These are phyloP conservation scores for Paralagenidium karlingii DNA, from an alignment of 352 stramenopile species.

Conservation along the genomic window DNA sequence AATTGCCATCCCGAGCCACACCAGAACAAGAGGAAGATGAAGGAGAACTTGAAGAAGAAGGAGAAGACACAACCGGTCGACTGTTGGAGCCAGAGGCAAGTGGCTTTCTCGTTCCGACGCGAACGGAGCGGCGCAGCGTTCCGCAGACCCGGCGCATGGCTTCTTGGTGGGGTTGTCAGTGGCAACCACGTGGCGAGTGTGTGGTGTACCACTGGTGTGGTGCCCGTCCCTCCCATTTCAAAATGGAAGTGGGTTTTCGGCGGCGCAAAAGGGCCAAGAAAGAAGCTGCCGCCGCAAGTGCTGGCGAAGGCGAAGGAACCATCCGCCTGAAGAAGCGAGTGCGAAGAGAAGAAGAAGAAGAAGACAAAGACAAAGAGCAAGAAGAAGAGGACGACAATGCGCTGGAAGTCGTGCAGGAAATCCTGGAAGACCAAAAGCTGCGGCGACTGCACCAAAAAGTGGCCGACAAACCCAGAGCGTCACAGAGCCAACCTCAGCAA, in stretches of 20 bases:
- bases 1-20: too few relatives aligned
- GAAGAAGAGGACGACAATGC: slow-evolving; percentile 15
- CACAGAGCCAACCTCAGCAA: neutral
- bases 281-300: slow-evolving; percentile 2
- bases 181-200: too few relatives aligned
- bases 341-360: slow-evolving; percentile 9
- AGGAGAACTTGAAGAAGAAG: neutral
- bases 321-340: neutral
- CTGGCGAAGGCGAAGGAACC: slow-evolving; percentile 21
- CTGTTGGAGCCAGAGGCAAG: too few relatives aligned
- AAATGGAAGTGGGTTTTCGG: too few relatives aligned
- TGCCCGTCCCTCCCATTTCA: too few relatives aligned
- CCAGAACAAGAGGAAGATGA: neutral
- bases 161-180: too few relatives aligned
- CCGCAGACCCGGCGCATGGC: too few relatives aligned
- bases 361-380: slow-evolving; percentile 1
- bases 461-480: slow-evolving; percentile 7
- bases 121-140: too few relatives aligned
- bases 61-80: neutral
- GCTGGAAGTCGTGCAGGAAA: slow-evolving; percentile 41
- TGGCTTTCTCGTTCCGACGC: too few relatives aligned
- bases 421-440: slow-evolving; percentile 57
- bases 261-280: slow-evolving; percentile 42
- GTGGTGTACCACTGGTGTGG: too few relatives aligned
- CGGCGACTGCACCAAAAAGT: slow-evolving; percentile 29